These are phyloP conservation scores for Saksenaea oblongispora DNA, from an alignment of 371 early-diverging fungal species.

Conservation along the genomic window DNA sequence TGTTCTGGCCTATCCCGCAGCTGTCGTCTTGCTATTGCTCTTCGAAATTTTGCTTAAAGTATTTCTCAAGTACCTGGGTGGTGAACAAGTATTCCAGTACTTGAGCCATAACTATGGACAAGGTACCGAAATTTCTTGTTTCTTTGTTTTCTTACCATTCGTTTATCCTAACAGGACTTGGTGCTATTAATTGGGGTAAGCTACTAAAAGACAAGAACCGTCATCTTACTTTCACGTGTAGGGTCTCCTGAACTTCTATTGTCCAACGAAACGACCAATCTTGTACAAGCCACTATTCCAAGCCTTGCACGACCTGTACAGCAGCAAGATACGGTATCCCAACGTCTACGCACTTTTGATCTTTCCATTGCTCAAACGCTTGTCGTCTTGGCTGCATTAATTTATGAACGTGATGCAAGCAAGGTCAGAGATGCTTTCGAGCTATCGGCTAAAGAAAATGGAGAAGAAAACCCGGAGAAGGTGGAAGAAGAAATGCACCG, in stretches of 20 bases:
- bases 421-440: constrained; percentile 32
- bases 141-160: too few species aligned
- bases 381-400: constrained; percentile 19
- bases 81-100: constrained; percentile 10
- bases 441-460: background rate
- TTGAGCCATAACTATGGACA: constrained; percentile 18
- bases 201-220: background rate
- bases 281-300: constrained; percentile 17
- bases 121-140: constrained; percentile 8
- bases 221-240: background rate
- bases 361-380: constrained; percentile 26
- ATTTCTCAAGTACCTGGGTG: constrained; percentile 24
- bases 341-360: constrained; percentile 18
- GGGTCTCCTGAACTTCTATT: constrained; percentile 21
- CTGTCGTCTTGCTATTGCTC: constrained; percentile 17
- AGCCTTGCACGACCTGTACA: constrained; percentile 11
- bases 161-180: constrained; percentile 12
- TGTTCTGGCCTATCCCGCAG: constrained; percentile 16
- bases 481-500: background rate
- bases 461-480: background rate
- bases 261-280: constrained; percentile 7
- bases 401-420: constrained; percentile 43
- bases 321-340: background rate
- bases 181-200: constrained; percentile 33
- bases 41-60: constrained; percentile 22